Evolutionary conservation across 2,329 filamentous ascomycete species (phyloP).

Genomic region (Ophiocordyceps australis): DNA sequence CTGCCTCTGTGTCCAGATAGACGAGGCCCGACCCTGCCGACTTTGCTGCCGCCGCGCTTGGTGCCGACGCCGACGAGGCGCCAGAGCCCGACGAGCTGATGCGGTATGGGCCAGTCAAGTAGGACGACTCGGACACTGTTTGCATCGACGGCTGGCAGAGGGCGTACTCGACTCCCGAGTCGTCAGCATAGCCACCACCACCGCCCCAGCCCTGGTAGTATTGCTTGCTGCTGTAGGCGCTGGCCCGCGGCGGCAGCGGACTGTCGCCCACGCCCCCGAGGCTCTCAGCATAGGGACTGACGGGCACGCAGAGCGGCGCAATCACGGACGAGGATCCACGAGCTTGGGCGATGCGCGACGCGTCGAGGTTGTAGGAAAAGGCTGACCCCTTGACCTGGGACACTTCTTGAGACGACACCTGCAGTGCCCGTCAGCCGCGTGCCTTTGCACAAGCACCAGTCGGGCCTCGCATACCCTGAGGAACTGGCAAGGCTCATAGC

Average conservation of each 20-base stretch:
- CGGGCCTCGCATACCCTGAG: slow-evolving; percentile 42
- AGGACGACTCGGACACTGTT: slow-evolving; percentile 7
- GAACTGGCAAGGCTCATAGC: slow-evolving; percentile 56
- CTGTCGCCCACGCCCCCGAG: slow-evolving; percentile 5
- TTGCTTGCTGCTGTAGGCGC: slow-evolving; percentile 8
- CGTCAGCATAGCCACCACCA: slow-evolving; percentile 7
- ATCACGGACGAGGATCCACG: slow-evolving; percentile 6
- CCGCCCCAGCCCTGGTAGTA: slow-evolving; percentile 9
- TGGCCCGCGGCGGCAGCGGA: slow-evolving; percentile 5
- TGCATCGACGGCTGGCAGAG: slow-evolving; percentile 6
- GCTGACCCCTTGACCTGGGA: slow-evolving; percentile 7
- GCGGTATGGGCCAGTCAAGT: slow-evolving; percentile 10
- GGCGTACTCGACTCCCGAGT: slow-evolving; percentile 8
- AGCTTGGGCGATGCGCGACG: slow-evolving; percentile 12
- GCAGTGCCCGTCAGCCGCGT: slow-evolving; percentile 1
- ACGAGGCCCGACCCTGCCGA: slow-evolving; percentile 6
- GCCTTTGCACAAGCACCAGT: slow-evolving; percentile 1
- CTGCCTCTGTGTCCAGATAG: slow-evolving; percentile 10
- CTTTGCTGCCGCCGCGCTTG: not conserved
- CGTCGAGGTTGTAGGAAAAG: slow-evolving; percentile 12
- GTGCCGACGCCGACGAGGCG: no score
- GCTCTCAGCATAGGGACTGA: slow-evolving; percentile 5
- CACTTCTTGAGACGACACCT: slow-evolving; percentile 15
- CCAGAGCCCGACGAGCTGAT: slow-evolving; percentile 5
- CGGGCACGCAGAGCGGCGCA: slow-evolving; percentile 3